Evolutionary conservation across 345 rosid genomes (phyloP).

Genomic region (Brassica rapa): DNA sequence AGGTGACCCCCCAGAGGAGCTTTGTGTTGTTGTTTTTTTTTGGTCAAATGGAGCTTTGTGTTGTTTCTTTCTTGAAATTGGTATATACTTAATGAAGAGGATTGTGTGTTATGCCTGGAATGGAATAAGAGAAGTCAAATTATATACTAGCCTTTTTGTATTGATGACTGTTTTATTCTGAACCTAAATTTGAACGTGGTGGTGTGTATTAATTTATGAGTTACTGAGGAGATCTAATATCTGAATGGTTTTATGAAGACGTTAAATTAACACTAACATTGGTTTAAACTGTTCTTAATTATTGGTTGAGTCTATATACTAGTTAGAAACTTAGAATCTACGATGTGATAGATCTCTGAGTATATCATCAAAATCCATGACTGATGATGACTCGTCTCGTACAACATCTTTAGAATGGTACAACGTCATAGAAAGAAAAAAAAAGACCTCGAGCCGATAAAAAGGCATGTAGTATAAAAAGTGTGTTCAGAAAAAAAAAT

Average conservation of each 20-base stretch:
- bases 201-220: neutral
- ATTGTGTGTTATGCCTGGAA: neutral
- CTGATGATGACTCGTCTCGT: neutral
- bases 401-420: neutral
- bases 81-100: neutral
- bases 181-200: neutral
- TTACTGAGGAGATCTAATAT: neutral
- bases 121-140: too few relatives aligned
- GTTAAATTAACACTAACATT: neutral
- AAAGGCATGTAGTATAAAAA: neutral
- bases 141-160: neutral
- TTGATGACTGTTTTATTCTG: neutral
- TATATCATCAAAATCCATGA: neutral
- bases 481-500: neutral
- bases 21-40: neutral
- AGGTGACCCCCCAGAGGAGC: conserved; percentile 33
- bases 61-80: too few relatives aligned
- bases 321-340: neutral
- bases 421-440: neutral
- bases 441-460: conserved; percentile 28
- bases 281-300: neutral
- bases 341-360: neutral
- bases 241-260: neutral
- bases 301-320: neutral
- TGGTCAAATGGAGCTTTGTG: too few relatives aligned